Evolutionary conservation across 345 rosid genomes (phyloP), one percentile per base, ranked within the genome.

Genomic region (Excoecaria cochinchinensis): DNA sequence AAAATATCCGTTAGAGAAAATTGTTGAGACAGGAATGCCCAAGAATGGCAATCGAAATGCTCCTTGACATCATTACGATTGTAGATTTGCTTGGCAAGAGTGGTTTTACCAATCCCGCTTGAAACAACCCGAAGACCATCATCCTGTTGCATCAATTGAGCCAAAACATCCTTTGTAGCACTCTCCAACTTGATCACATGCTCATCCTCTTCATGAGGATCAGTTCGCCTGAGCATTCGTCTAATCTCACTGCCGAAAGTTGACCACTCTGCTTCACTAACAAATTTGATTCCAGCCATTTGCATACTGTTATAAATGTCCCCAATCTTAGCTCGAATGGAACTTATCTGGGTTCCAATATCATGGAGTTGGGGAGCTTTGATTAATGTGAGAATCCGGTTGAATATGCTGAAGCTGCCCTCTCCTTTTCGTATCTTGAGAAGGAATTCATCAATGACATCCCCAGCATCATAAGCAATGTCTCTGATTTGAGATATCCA

Each of bases 21-120:
- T 40, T 40, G 50, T 17, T 64, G 69, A n/a, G 69, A 64, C n/a
- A 64, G 19, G 50, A 64, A 64, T 16, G 14, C 50, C 69, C 69
- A 64, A 40, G 50, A 64, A 42, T 51, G 11, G 13, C 58, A 5
- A 14, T 69, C 59, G 8, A 51, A 69, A 15, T 51, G 46, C 7
- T 47, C 1, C 22, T 24, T 48, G 5, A 68, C 58, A 24, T n/a
- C 3, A 44, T 4, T 16, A 1, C 3, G 16, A 13, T 68, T 22
- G 24, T 68, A 68, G 4, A 51, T 38, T 19, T 52, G 36, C 48
- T 36, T 70, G 16, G 46, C 73, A 51, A 53, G 60, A 38, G 73
- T 19, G 9, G 61, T 51, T 38, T 70, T 70, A 36, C 62, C 48
- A 3, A 70, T 11, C 12, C 62, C 73, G 17, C 48, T 56, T 31